Evolutionary conservation across 306 rosid species (phyloP).

Genomic region (Prunus mira): DNA sequence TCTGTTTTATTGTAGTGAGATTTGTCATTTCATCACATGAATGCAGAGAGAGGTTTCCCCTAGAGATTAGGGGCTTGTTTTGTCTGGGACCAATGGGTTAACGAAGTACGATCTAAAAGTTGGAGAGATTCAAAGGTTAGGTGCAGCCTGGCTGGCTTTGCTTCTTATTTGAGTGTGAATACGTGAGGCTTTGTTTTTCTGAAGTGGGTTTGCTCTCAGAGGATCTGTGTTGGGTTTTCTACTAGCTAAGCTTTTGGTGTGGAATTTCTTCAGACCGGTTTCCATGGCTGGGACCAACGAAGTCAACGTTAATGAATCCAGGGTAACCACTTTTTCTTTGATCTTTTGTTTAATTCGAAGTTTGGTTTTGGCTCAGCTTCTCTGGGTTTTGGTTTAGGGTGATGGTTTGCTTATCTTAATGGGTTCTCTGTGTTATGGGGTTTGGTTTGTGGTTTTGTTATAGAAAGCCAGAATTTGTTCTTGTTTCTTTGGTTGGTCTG

Average conservation of each 20-base stretch:
- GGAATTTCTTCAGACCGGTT: background rate
- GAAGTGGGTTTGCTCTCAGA: conserved; percentile 2
- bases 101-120: conserved; percentile 13
- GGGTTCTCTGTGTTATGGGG: conserved; percentile 1
- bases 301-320: conserved; percentile 68
- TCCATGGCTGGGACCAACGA: conserved; percentile 69
- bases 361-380: background rate
- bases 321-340: conserved; percentile 34
- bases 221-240: conserved; percentile 33
- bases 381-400: background rate
- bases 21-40: conserved; percentile 5
- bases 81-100: conserved; percentile 14
- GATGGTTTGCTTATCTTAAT: background rate
- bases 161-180: background rate
- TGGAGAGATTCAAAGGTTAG: conserved; percentile 1
- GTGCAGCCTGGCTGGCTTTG: background rate
- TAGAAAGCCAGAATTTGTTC: background rate
- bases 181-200: conserved; percentile 9
- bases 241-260: background rate
- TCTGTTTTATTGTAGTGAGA: conserved; percentile 17
- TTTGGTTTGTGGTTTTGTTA: conserved; percentile 9
- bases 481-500: background rate
- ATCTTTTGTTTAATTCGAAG: background rate
- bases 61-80: conserved; percentile 22
- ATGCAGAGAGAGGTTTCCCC: conserved; percentile 6